Base-by-base conservation (phyloP, 345 rosid genomes). In the Isatis tinctoria region DNA sequence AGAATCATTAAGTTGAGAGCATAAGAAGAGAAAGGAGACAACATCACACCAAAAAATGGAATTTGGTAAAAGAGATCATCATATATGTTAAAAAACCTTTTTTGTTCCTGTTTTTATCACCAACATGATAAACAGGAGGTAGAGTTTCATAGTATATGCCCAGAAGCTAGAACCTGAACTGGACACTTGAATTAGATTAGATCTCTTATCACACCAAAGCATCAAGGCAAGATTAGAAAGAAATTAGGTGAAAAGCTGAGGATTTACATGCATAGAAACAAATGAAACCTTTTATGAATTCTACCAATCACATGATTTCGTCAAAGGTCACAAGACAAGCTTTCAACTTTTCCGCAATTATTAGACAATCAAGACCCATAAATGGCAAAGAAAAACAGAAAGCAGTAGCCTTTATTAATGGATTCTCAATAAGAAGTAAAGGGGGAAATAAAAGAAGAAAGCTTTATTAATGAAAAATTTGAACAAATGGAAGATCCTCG, bases 401-500 rank as follows among this genome's bases (percentile, higher is more conserved):
- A 58, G 51, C 52, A 65, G 12, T 16, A 53, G 59, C 28, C 49
- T 45, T 32, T 6, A 57, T 12, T 27, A 74, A 32, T 32, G 66
- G 48, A 65, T 57, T 35, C 66, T 54, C 72, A 10, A 43, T 16
- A 40, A 27, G 54, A 51, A 60, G 39, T 40, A 32, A 65, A 65
- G 14, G n/a, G 28, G 7, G 7, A 33, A 74, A 6, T 20, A 60
- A 48, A 68, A 49, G 67, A 47, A 54, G 58, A 65, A 35, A 28
- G 53, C 61, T 59, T 67, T 69, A 51, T 69, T 75, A 7, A 52
- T 11, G 32, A 66, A 53, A 57, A 26, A 2, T 44, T 47, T 58
- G 4, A 58, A 47, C 67, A 66, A 74, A 44, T 24, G 49, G 47
- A 75, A 40, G 67, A 74, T 49, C 69, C 43, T 60, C 53, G 47